Evolutionary conservation across 2,329 filamentous ascomycete genomes (phyloP).

Genomic region (Sordariomycetes sp.): DNA sequence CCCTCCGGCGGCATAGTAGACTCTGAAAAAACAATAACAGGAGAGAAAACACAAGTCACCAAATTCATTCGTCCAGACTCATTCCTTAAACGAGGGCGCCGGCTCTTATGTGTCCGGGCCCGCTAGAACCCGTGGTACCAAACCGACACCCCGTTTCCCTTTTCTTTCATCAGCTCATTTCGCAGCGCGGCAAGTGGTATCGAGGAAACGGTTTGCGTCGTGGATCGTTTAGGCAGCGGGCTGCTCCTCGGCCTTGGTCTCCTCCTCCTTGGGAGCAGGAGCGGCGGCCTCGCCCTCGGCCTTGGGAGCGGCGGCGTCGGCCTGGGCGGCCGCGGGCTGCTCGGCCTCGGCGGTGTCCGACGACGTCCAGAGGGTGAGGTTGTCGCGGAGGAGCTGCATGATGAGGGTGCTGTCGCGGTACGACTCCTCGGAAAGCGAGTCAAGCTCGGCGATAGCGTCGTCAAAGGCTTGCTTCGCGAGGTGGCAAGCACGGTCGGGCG

Average conservation of each 20-base stretch:
- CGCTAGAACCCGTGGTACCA: not conserved
- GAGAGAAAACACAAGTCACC: not conserved
- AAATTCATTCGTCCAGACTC: not conserved
- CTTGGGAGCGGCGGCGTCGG: slow-evolving; percentile 32
- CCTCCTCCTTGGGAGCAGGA: slow-evolving; percentile 18
- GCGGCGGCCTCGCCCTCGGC: slow-evolving; percentile 32
- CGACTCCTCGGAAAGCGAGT: slow-evolving; percentile 93
- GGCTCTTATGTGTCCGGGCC: not conserved
- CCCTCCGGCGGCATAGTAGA: not conserved
- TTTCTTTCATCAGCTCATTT: not conserved
- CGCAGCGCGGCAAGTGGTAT: not conserved
- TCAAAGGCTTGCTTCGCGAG: slow-evolving; percentile 98
- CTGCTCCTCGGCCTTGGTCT: slow-evolving; percentile 46
- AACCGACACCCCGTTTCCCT: not conserved
- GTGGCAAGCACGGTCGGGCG: slow-evolving; percentile 93
- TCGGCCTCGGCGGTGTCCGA: slow-evolving; percentile 78
- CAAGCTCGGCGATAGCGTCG: slow-evolving; percentile 96
- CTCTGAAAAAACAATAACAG: not conserved
- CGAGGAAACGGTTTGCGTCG: not conserved
- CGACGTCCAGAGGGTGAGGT: slow-evolving; percentile 96
- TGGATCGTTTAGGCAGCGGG: slow-evolving; percentile 41
- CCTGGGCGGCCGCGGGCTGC: slow-evolving; percentile 43
- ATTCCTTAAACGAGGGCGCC: not conserved
- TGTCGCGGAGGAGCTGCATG: slow-evolving; percentile 98
- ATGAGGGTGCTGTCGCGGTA: slow-evolving; percentile 99